Base-by-base conservation (phyloP, 345 rosid species). In the Sonneratia caseolaris region DNA sequence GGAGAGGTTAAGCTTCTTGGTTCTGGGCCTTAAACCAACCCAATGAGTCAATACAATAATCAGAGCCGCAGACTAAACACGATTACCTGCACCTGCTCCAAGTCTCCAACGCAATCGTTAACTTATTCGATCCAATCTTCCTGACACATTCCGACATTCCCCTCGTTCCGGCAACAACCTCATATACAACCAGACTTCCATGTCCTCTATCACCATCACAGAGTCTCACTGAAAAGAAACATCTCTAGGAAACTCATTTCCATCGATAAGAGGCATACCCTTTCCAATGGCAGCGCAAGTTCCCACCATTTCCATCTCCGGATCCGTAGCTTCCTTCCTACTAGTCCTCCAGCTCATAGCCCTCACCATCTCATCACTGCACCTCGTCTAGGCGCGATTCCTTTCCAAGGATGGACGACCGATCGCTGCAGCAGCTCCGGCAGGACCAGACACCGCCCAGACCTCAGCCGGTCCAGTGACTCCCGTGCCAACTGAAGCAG, bases 341-440 rank as follows among this genome's bases (percentile, higher is more conserved):
- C 8, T 57, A 55, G 68, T 83, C 37, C 73, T 83, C 43, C 55
- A 27, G 32, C 32, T 27, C 32, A 27, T 84, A 56, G 71, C 81
- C 74, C 76, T 87, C n/a, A 10, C 59, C 71, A 55, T 77, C 67
- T n/a, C 64, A 22, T 22, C 76, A 72, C 22, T 74, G 67, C 43
- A 61, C 73, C 55, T 37, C 74, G 21, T 62, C 82, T 66, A 78
- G 84, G 72, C 76, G 13, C 32, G 9, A 6, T 73, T 79, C 70
- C 83, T 81, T 36, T 64, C 70, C 15, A 81, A 87, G 72, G 83
- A 80, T 37, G 78, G 76, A 64, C 65, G 70, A 37, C 47, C 75
- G 6, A 68, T 74, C 74, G 42, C 81, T 7, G 35, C 64, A 1
- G 64, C 11, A 3, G 66, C 72, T 21, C 64, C 86, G 0, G 69